Percentiles rank a stretch among this genome's conserved stretches.
phyloP scores from a whole-genome alignment of 2,329 filamentous ascomycete genomes.

The Trichophyton schoenleinii region DNA sequence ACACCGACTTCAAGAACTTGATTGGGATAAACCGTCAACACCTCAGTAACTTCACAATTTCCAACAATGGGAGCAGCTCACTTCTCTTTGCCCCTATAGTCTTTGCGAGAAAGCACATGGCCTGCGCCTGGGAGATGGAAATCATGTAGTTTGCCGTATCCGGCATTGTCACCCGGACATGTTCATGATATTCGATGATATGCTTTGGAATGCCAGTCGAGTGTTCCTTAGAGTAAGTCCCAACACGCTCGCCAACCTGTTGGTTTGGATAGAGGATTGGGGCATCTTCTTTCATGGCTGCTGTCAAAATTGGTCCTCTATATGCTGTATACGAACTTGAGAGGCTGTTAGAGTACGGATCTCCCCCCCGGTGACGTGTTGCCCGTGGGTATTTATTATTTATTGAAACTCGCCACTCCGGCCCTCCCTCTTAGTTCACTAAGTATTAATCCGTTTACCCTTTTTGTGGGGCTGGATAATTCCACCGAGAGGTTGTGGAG shows the following conservation, averaged over 20 bases:
- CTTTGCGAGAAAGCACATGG: neutral
- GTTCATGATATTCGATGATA: neutral
- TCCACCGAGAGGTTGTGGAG: neutral
- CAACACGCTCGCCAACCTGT: neutral
- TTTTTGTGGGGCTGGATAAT: neutral
- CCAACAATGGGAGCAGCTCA: neutral
- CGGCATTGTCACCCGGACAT: neutral
- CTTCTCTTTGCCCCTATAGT: neutral
- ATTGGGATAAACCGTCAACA: neutral
- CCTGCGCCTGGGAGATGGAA: neutral
- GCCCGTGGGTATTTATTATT: neutral
- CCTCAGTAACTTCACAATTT: no score
- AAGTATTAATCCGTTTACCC: neutral
- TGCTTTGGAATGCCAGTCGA: neutral
- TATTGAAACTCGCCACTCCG: no score
- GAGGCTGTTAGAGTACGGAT: no score
- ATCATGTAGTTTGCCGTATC: constrained; percentile 1
- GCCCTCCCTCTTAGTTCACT: neutral
- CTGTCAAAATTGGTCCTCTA: no score
- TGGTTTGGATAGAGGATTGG: neutral
- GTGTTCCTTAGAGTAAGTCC: neutral
- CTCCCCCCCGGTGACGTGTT: neutral
- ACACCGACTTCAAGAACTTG: neutral
- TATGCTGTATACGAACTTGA: no score
- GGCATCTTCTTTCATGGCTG: neutral